Base-by-base conservation (phyloP, 371 early-diverging fungal genomes). In the Rhizomucor miehei region DNA sequence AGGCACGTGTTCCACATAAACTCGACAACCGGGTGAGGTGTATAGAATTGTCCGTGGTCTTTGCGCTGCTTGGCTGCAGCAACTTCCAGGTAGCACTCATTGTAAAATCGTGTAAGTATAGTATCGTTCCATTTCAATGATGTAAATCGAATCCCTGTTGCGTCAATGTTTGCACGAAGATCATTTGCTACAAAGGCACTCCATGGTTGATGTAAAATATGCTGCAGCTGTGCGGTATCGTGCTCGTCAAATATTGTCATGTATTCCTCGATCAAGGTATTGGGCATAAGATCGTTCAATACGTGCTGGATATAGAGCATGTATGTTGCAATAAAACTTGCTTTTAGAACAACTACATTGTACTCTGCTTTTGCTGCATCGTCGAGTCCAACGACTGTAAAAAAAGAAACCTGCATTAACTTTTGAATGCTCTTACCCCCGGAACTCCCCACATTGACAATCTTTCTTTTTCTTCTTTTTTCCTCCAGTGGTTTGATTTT, bases 31-130 rank as follows among this genome's bases (percentile, higher is more conserved):
- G 65, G 62, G n/a, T 76, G 70, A 9, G 86, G 86, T 19, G 86
- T 84, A 57, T 85, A 85, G 50, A 79, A 85, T 54, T 85, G 86
- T 1, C 84, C 86, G 45, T 85, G 84, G 25, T 85, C 84, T 36
- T 83, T 83, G 61, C 81, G 86, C 38, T 85, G 82, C 34, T 80
- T 72, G 47, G 77, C 77, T 9, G 75, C 82, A 1, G 71, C 65
- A 8, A 72, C 57, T 20, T 79, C 73, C 12, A 85, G 58, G 44
- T 82, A 71, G 29, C 81, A 60, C 0, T 65, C 72, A 1, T 83
- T 80, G 35, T 85, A 85, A 23, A 85, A 77, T 19, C 58, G 59
- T 3, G 78, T 62, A 20, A 80, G 62, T 14, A 80, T 76, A 12
- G 68, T 58, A 43, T 80, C 81, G 6, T 70, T 60, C 1, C 52